Evolutionary conservation across 73 alveolate genomes (phyloP).

Genomic region (Paramecium sexaurelia): DNA sequence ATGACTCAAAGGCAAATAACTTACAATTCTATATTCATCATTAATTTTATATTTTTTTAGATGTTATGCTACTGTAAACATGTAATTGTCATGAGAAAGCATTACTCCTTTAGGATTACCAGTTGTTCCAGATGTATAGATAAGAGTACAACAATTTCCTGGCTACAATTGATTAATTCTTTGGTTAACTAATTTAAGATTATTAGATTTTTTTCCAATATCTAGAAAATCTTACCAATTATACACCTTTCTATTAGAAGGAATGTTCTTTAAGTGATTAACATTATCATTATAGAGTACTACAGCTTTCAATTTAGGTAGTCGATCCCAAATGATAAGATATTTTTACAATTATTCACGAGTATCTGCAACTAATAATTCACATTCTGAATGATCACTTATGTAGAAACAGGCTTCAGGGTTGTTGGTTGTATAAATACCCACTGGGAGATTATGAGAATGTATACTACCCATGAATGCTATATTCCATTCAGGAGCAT

Average conservation of each 20-base stretch:
- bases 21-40: slow-evolving; percentile 63
- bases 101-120: slow-evolving; percentile 81
- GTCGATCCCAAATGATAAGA: slow-evolving; percentile 60
- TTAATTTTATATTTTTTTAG: neutral
- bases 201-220: slow-evolving; percentile 73
- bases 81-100: slow-evolving; percentile 47
- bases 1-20: slow-evolving; percentile 77
- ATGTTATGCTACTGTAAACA: neutral
- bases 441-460: slow-evolving; percentile 77
- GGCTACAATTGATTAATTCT: slow-evolving; percentile 9
- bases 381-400: slow-evolving; percentile 81
- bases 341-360: neutral
- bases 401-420: slow-evolving; percentile 82
- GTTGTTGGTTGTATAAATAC: slow-evolving; percentile 84
- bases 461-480: slow-evolving; percentile 79
- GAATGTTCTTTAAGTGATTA: slow-evolving; percentile 10
- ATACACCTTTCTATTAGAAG: slow-evolving; percentile 39
- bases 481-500: slow-evolving; percentile 87
- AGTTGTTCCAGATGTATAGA: slow-evolving; percentile 93
- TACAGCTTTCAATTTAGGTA: slow-evolving; percentile 76
- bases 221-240: slow-evolving; percentile 45
- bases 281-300: slow-evolving; percentile 64
- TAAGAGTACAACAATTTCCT: slow-evolving; percentile 77
- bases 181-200: slow-evolving; percentile 33
- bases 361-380: slow-evolving; percentile 76